Conservation (phyloP, 225 moss, liverwort and hornwort genomes). For the Takakia lepidozioides region DNA sequence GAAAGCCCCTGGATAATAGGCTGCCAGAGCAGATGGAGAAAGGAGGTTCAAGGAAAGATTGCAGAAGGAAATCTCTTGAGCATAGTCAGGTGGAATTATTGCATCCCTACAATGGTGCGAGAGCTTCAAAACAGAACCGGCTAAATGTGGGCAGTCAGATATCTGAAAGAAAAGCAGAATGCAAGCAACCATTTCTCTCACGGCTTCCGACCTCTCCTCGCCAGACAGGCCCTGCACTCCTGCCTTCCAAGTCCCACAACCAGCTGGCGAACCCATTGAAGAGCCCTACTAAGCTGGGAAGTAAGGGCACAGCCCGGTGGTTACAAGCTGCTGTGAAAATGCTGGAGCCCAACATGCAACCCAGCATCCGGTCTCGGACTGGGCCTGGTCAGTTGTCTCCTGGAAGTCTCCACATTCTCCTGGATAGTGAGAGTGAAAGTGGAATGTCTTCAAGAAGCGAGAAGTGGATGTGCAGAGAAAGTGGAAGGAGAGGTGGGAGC, state of each 20-base stretch:
- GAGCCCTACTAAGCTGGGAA: conserved; percentile 59
- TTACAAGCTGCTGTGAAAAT: conserved; percentile 75
- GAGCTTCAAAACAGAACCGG: no score
- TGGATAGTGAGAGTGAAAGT: conserved; percentile 14
- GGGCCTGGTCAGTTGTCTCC: no score
- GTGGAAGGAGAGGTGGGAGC: conserved; percentile 6
- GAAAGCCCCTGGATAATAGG: conserved; percentile 8
- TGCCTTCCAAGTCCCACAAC: conserved; percentile 48
- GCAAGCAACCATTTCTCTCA: no score
- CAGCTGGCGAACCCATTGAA: conserved; percentile 22
- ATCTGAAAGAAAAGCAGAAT: no score
- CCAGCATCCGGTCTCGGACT: conserved; percentile 10
- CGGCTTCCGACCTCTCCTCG: no score
- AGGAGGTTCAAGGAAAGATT: conserved; percentile 10
- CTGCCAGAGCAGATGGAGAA: conserved; percentile 10
- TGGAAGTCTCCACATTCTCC: conserved; percentile 9
- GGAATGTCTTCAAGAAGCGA: conserved; percentile 23
- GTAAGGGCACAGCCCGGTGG: conserved; percentile 44
- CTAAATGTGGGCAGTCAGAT: no score
- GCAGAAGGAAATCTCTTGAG: conserved; percentile 3
- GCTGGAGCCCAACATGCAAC: conserved; percentile 55
- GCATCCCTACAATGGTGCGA: conserved; percentile 17
- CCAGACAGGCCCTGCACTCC: conserved; percentile 30
- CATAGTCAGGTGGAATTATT: conserved; percentile 21
- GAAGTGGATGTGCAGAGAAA: conserved; percentile 7